phyloP scores from a whole-genome alignment of 805 yeast species.

The Saturnispora kantuleensis region DNA sequence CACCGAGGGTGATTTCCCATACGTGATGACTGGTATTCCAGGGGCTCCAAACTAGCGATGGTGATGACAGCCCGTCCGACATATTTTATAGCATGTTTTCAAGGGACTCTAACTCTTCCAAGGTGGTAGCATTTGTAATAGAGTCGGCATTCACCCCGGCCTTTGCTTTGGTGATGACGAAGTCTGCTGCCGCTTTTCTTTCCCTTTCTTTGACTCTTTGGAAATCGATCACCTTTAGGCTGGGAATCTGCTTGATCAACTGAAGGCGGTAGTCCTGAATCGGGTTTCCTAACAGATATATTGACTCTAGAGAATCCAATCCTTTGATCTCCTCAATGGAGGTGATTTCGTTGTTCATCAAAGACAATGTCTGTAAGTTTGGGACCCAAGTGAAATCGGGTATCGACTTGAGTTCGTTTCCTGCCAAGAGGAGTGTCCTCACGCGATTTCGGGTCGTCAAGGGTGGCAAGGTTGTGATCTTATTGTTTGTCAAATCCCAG shows the following conservation, averaged over 20 bases:
- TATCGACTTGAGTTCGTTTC: constrained; percentile 45
- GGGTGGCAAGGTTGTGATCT: constrained; percentile 42
- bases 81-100: constrained; percentile 1
- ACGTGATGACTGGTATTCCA: constrained; percentile 1
- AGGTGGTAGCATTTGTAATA: constrained; percentile 7
- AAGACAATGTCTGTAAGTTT: constrained; percentile 40
- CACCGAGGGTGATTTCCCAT: constrained; percentile 10
- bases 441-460: constrained; percentile 36
- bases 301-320: constrained; percentile 32
- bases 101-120: constrained; percentile 6
- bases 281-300: constrained; percentile 53
- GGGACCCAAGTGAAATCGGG: constrained; percentile 28
- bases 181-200: constrained; percentile 32
- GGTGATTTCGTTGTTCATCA: constrained; percentile 42
- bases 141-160: constrained; percentile 3
- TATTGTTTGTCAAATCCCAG: constrained; percentile 72
- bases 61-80: too few relatives aligned
- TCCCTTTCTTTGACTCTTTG: constrained; percentile 49
- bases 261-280: constrained; percentile 49
- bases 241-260: constrained; percentile 54
- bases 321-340: constrained; percentile 35
- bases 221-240: constrained; percentile 57
- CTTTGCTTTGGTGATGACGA: constrained; percentile 32
- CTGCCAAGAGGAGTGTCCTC: constrained; percentile 48
- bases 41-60: neutral